These are phyloP conservation scores for Russula emetica DNA, from an alignment of 768 basidiomycete genomes.

Conservation along the genomic window DNA sequence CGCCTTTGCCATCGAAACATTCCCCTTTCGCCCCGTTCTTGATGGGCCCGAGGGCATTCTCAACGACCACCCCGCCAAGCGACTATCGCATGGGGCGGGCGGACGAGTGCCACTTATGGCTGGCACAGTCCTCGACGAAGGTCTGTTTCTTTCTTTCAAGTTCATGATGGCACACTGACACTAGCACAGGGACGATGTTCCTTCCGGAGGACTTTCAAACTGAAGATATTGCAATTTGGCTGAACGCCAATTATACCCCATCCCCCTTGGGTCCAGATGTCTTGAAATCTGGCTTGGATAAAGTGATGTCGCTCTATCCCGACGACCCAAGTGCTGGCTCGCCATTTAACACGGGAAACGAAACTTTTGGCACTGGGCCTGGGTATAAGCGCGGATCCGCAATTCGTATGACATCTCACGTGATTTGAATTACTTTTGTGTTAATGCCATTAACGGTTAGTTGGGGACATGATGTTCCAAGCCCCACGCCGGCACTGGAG, in stretches of 20 bases:
- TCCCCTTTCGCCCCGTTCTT: conserved; percentile 40
- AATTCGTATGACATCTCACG: conserved; percentile 26
- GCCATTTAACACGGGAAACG: conserved; percentile 45
- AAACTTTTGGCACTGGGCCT: conserved; percentile 42
- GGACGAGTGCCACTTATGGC: conserved; percentile 43
- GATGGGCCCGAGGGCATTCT: conserved; percentile 42
- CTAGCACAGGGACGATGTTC: conserved; percentile 37
- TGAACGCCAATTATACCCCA: conserved; percentile 22
- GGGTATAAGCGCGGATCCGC: conserved; percentile 41
- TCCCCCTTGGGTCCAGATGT: conserved; percentile 18
- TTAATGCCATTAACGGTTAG: conserved; percentile 19
- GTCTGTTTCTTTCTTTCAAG: conserved; percentile 31
- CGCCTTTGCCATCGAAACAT: conserved; percentile 31
- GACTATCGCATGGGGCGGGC: conserved; percentile 35
- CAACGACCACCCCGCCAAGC: conserved; percentile 39
- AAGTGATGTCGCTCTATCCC: conserved; percentile 41
- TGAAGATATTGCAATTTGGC: conserved; percentile 5
- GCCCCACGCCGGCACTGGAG: conserved; percentile 40
- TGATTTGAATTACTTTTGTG: neutral
- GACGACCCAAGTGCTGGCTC: conserved; percentile 42
- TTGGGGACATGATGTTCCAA: conserved; percentile 40
- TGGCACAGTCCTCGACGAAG: conserved; percentile 46
- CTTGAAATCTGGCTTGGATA: conserved; percentile 29
- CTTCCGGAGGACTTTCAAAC: conserved; percentile 29
- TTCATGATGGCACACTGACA: neutral